Conservation (phyloP, 2,329 filamentous ascomycete genomes). For the Scorias spongiosa region DNA sequence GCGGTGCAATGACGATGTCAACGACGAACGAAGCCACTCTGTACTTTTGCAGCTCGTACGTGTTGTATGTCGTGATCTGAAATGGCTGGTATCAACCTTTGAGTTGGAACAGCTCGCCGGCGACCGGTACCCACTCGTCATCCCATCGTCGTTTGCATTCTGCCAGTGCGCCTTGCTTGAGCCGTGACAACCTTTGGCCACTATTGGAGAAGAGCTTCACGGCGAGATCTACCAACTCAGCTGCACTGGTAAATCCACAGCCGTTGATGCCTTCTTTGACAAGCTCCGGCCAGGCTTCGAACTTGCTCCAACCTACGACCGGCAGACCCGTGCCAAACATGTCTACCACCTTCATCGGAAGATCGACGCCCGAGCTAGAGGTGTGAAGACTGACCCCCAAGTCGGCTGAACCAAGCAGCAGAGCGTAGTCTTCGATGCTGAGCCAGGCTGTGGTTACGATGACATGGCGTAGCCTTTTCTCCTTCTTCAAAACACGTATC, state of each 20-base stretch:
- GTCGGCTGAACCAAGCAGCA: conserved; percentile 69
- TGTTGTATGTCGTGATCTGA: no score
- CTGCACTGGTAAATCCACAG: conserved; percentile 60
- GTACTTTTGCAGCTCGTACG: no score
- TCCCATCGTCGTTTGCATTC: conserved; percentile 75
- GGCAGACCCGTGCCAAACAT: conserved; percentile 95
- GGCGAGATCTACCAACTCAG: conserved; percentile 50
- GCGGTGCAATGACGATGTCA: no score
- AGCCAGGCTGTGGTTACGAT: conserved; percentile 74
- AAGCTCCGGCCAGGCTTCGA: conserved; percentile 82
- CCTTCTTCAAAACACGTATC: conserved; percentile 45
- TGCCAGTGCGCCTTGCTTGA: conserved; percentile 52
- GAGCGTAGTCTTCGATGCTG: conserved; percentile 68
- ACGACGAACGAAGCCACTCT: no score
- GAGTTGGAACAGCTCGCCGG: conserved; percentile 48
- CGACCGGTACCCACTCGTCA: conserved; percentile 78
- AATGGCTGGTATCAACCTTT: no score
- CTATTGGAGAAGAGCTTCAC: conserved; percentile 45
- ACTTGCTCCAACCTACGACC: conserved; percentile 71
- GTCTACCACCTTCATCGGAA: conserved; percentile 98
- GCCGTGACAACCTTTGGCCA: conserved; percentile 48
- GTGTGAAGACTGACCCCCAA: conserved; percentile 84
- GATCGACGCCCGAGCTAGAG: conserved; percentile 83
- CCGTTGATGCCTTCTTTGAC: conserved; percentile 79
- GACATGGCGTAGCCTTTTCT: conserved; percentile 52